A percentile compares a stretch with the other conserved stretches of the same genome.
phyloP scores from a whole-genome alignment of 768 basidiomycete species.

The Kwoniella bestiolae region DNA sequence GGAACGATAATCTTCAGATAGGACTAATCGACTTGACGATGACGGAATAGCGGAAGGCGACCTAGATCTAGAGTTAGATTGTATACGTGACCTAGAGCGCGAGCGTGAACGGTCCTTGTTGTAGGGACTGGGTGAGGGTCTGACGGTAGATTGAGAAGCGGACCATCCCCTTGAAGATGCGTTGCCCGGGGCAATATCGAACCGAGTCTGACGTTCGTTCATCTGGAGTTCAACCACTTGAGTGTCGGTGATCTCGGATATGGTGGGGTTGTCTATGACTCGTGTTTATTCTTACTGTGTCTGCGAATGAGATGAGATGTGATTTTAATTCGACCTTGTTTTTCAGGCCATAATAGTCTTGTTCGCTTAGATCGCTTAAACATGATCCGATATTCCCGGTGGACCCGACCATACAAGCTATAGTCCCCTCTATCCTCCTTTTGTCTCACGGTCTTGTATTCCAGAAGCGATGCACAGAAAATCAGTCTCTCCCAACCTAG shows the following conservation, averaged over 20 bases:
- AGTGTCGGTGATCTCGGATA: not conserved
- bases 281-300: too few relatives aligned
- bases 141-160: not conserved
- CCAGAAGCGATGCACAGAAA: too few relatives aligned
- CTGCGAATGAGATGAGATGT: too few relatives aligned
- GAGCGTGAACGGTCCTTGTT: not conserved
- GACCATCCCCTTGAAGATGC: not conserved
- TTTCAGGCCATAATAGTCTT: too few relatives aligned
- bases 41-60: not conserved
- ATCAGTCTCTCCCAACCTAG: too few relatives aligned
- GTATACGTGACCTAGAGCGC: not conserved
- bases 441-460: too few relatives aligned
- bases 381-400: not conserved
- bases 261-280: not conserved
- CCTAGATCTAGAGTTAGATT: not conserved
- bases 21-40: not conserved
- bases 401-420: too few relatives aligned
- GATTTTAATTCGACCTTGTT: not conserved
- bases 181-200: not conserved
- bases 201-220: conserved; percentile 2
- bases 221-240: not conserved
- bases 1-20: conserved; percentile 20
- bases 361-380: not conserved
- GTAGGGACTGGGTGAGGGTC: conserved; percentile 4
- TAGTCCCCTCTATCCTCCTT: too few relatives aligned